These are phyloP conservation scores for Pestalotiopsis sp. DNA, from an alignment of 2,329 filamentous ascomycete species.

Conservation along the genomic window DNA sequence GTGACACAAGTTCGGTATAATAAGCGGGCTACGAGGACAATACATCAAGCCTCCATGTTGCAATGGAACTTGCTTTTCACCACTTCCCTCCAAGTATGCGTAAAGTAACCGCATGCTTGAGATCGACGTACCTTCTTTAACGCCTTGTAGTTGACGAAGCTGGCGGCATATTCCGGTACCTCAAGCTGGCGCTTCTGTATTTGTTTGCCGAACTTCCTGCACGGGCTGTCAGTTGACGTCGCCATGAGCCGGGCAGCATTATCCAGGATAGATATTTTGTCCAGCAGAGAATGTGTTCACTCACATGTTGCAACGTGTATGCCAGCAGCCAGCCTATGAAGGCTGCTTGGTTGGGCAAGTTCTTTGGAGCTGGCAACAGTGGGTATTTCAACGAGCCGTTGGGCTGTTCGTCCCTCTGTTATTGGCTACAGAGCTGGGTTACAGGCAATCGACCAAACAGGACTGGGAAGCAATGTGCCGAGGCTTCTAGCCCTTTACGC, in stretches of 20 bases:
- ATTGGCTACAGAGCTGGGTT: background rate
- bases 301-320: constrained; percentile 37
- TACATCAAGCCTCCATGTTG: background rate
- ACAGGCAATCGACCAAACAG: background rate
- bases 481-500: background rate
- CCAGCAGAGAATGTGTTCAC: constrained; percentile 17
- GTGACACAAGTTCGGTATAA: constrained; percentile 23
- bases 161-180: constrained; percentile 97
- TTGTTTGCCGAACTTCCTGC: constrained; percentile 99
- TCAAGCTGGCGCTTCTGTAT: constrained; percentile 99
- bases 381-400: constrained; percentile 10
- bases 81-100: background rate
- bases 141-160: constrained; percentile 99
- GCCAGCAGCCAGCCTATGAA: constrained; percentile 27
- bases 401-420: background rate
- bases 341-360: constrained; percentile 24
- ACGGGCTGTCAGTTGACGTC: constrained; percentile 24
- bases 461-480: background rate
- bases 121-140: constrained; percentile 81
- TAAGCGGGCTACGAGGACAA: background rate
- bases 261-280: background rate
- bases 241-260: background rate
- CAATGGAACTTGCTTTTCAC: constrained; percentile 14
- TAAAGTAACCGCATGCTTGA: background rate
- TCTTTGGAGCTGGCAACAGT: constrained; percentile 16